Percentiles rank a stretch among this genome's conserved stretches.
Conservation (phyloP, 805 yeast species). For the Hagleromyces aurorensis region DNA sequence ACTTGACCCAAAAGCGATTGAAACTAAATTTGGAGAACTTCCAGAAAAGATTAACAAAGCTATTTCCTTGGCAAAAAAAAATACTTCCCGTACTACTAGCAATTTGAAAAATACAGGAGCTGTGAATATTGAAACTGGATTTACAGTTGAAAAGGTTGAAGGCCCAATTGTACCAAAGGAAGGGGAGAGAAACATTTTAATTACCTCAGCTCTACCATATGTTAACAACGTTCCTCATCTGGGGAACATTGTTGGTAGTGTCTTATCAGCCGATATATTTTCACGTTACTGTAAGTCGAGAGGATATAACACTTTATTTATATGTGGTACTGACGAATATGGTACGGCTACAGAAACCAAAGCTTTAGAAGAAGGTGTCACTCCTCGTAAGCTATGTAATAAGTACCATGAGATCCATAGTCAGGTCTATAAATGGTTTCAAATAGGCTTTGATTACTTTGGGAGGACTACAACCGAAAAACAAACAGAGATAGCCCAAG, state of each 20-base stretch:
- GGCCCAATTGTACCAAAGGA: conserved; percentile 54
- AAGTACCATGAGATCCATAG: conserved; percentile 82
- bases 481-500: conserved; percentile 95
- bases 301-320: conserved; percentile 74
- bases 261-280: conserved; percentile 87
- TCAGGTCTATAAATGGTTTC: conserved; percentile 94
- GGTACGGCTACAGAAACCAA: conserved; percentile 99
- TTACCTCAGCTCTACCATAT: conserved; percentile 95
- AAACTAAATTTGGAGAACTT: conserved; percentile 20
- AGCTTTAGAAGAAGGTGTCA: conserved; percentile 86
- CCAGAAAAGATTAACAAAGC: conserved; percentile 37
- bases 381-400: conserved; percentile 85
- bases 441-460: conserved; percentile 86
- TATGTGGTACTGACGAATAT: conserved; percentile 98
- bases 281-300: conserved; percentile 85
- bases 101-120: conserved; percentile 37
- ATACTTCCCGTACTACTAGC: conserved; percentile 24
- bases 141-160: conserved; percentile 20
- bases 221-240: conserved; percentile 98
- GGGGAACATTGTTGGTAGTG: conserved; percentile 95
- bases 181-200: conserved; percentile 70
- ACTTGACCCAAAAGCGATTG: conserved; percentile 21
- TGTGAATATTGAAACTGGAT: conserved; percentile 22
- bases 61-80: conserved; percentile 37
- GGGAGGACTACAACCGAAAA: conserved; percentile 91